Conservation (phyloP, 805 yeast species). For the Ogataea nonfermentans region DNA sequence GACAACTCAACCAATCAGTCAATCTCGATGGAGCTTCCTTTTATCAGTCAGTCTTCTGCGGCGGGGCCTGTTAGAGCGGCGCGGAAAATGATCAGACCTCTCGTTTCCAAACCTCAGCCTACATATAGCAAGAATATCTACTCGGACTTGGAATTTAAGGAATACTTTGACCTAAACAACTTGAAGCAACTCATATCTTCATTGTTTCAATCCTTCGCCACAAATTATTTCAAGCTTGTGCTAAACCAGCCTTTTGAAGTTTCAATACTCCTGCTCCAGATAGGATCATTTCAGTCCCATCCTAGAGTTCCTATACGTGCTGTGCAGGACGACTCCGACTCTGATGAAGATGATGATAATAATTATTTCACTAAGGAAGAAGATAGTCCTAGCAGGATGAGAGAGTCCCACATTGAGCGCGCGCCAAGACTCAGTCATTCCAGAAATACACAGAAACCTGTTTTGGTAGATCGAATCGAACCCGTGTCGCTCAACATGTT, state of each 20-base stretch:
- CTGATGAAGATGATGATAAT: conserved; percentile 30
- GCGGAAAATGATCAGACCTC: conserved; percentile 21
- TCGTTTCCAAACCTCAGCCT: conserved; percentile 21
- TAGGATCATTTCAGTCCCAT: conserved; percentile 56
- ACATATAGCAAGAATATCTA: conserved; percentile 39
- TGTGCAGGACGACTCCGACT: conserved; percentile 39
- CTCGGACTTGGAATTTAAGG: conserved; percentile 62
- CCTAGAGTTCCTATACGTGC: conserved; percentile 1
- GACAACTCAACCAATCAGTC: conserved; percentile 35
- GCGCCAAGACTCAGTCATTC: conserved; percentile 16
- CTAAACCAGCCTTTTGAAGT: conserved; percentile 89
- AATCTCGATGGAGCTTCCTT: conserved; percentile 34
- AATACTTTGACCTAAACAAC: conserved; percentile 59
- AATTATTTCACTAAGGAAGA: conserved; percentile 26
- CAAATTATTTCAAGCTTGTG: conserved; percentile 66
- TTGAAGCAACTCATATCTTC: conserved; percentile 55
- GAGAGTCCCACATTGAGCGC: conserved; percentile 33
- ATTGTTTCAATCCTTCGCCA: conserved; percentile 58
- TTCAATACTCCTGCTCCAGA: conserved; percentile 73
- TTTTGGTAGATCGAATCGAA: conserved; percentile 30
- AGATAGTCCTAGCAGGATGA: conserved; percentile 22
- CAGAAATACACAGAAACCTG: conserved; percentile 10
- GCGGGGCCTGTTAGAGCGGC: conserved; percentile 14
- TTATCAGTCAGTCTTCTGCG: conserved; percentile 19
- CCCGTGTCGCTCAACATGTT: conserved; percentile 62